Base-by-base conservation (phyloP, 2,329 filamentous ascomycete species). In the Apiospora koreana region DNA sequence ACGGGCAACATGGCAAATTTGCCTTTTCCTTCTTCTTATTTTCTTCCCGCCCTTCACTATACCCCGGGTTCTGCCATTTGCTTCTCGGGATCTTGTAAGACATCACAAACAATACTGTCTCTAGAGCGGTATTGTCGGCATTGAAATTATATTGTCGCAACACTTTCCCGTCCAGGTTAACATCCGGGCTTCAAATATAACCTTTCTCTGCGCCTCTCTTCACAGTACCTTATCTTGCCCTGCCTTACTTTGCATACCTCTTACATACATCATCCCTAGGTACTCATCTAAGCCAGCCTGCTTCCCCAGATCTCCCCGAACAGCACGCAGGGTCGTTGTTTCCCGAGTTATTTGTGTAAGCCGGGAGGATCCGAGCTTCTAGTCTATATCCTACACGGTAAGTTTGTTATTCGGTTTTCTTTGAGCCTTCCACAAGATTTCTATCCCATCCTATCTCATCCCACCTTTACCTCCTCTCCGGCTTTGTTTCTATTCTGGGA, bases 71-170 rank as follows among this genome's bases (percentile, higher is more conserved):
- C n/a, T n/a, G n/a, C n/a, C n/a, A n/a, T n/a, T n/a, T n/a, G 48
- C 50, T 58, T 58, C 28, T 35, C 50, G 28, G 28, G 18, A 28
- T 5, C 54, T 62, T 62, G 31, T 38, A 62, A 62, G 54, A 62
- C 54, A 62, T 38, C 54, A 62, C 54, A 62, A 38, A 62, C 28
- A 62, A 62, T 38, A 62, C 54, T 38, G 54, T 35, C 54, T 62
- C 28, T 35, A 28, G 28, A 35, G 9, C 28, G 28, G 9, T n/a
- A 35, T 58, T 38, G 54, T 9, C 21, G 12, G 48, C 12, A 54
- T 54, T 14, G 23, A 16, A 28, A 54, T 54, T 54, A 28, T 54
- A 28, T 54, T 54, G 28, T 62, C 54, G 54, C 54, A 38, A 10
- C 31, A 18, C 28, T 23, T 38, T 38, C 31, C 31, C 54, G 28